Base-by-base conservation (phyloP, 768 basidiomycete species). In the Podaxis sp. region DNA sequence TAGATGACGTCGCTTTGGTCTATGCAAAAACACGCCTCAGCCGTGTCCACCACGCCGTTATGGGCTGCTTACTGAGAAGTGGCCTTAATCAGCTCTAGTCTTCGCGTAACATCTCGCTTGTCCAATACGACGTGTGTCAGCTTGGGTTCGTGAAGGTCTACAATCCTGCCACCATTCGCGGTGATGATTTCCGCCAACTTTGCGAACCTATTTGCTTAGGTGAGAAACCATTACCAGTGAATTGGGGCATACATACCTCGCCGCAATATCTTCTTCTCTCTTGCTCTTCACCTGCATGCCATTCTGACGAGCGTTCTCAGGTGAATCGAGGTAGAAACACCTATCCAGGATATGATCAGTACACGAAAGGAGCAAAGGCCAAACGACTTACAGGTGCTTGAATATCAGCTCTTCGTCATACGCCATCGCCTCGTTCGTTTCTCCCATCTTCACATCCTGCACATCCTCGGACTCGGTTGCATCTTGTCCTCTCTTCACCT, bases 241-340 rank as follows among this genome's bases (percentile, higher is more conserved):
- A 52, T 10, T 17, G 17, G 46, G 20, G 52, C 54, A 8, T 17
- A 72, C 80, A 66, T 61, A 89, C 93, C 80, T 82, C 65, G 79
- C 68, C 33, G 76, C 76, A 38, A 92, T 83, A 0, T 79, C 80
- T 28, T 76, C 74, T 68, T 84, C 84, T 46, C 84, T 68, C 71
- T 82, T 84, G 52, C 82, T 71, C 56, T 83, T 84, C 37, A 88
- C 78, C 2, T 64, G 51, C 80, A 96, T 85, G 10, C 81, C 84
- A 65, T 93, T 82, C 71, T 79, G 76, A 7, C 71, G 74, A 0
- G 95, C 93, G 68, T 94, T 94, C 22, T 80, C 80, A 0, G 88
- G 83, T 2, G 91, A 85, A 72, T 99, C 96, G 40, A 99, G 79
- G 74, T 97, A 98, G 74, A 96, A 96, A 67, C 86, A 87, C 65